Base-by-base conservation (phyloP, 2,329 filamentous ascomycete species). In the Diaporthe sp. region DNA sequence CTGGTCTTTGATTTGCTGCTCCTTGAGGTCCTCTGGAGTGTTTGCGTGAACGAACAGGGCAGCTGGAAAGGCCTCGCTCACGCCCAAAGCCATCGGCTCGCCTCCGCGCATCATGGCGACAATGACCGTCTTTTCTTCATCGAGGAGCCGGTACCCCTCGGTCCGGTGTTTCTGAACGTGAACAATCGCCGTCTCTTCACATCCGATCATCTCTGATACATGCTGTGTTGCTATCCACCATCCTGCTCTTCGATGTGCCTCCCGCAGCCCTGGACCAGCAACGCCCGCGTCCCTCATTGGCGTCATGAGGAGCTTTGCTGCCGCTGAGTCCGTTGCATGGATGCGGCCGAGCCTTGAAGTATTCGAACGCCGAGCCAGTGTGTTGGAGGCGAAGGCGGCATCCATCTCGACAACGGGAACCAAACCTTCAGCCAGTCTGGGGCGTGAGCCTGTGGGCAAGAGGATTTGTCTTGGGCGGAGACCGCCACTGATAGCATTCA, bases 91-190 rank as follows among this genome's bases (percentile, higher is more conserved):
- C 88, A 93, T 90, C 0, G 90, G 85, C 75, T 92, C 90, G 12
- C 90, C 91, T 2, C 88, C 90, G 12, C 90, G 88, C 90, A 93
- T 92, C n/a, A 92, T 75, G 0, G 90, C 84, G 0, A 92, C 81
- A 61, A 93, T 91, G 1, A 84, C 73, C 0, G 89, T 92, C 12
- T 82, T 70, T 1, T 81, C 10, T 78, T 92, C 90, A 70, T 86
- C 35, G 0, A 56, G 73, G 2, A 92, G 81, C 10, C 81, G 84
- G 77, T 88, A 82, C 0, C 90, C 90, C 0, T 35, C 78, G 0
- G 83, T 86, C 1, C 75, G 8, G 42, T 85, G 75, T 4, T 86
- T 87, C 74, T 90, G 87, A 0, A 92, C 89, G 74, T 92, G 88
- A 0, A 76, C 72, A 19, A 91, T 89, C 0, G 73, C 3, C 76